phyloP scores from a whole-genome alignment of 352 stramenopile genomes.

The Globisporangium paddicum region DNA sequence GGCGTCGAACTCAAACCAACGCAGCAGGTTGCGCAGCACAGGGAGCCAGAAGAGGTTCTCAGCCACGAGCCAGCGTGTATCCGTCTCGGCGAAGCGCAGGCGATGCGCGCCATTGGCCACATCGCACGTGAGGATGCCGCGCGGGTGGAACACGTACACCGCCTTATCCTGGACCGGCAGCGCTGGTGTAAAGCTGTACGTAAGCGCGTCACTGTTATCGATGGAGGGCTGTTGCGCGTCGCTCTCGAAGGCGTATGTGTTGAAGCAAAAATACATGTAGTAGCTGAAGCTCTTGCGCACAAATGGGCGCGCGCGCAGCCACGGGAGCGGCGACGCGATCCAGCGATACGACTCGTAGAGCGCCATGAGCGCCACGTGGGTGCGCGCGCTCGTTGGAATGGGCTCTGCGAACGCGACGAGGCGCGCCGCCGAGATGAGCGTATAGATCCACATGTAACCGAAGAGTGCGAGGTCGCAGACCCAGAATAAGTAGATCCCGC shows the following conservation, averaged over 20 bases:
- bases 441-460: conserved; percentile 21
- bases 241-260: conserved; percentile 27
- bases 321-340: conserved; percentile 24
- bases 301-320: conserved; percentile 21
- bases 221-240: background rate
- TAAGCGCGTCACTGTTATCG: background rate
- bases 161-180: conserved; percentile 33
- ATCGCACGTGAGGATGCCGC: conserved; percentile 54
- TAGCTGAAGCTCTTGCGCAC: conserved; percentile 18
- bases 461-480: conserved; percentile 21
- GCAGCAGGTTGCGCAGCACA: conserved; percentile 52
- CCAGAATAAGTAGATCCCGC: conserved; percentile 29
- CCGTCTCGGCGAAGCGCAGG: conserved; percentile 35
- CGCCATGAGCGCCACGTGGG: conserved; percentile 27
- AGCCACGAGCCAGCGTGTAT: conserved; percentile 58
- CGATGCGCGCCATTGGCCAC: conserved; percentile 55
- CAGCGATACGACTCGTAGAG: conserved; percentile 48
- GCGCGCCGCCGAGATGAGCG: conserved; percentile 14
- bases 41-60: conserved; percentile 72
- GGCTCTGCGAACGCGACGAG: conserved; percentile 17
- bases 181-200: conserved; percentile 25
- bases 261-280: conserved; percentile 34
- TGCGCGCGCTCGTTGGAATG: conserved; percentile 6
- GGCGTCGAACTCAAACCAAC: conserved; percentile 60
- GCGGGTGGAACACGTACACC: conserved; percentile 60